Evolutionary conservation across 148 eudicot genomes (phyloP).

Genomic region (Talinum fruticosum): DNA sequence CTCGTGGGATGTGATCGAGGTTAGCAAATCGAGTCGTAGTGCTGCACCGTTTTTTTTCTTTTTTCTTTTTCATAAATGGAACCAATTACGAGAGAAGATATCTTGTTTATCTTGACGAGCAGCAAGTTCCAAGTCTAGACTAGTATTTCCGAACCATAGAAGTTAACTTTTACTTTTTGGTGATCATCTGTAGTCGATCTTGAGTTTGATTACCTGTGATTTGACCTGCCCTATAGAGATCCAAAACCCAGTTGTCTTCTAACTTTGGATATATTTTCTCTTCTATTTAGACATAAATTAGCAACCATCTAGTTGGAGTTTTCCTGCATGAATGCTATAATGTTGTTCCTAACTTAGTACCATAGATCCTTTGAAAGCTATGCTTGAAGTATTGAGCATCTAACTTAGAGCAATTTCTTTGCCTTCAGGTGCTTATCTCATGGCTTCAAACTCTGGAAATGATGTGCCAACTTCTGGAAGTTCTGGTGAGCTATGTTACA

Average conservation of each 20-base stretch:
- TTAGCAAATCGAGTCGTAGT: background rate
- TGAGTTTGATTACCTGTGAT: background rate
- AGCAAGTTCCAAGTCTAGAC: background rate
- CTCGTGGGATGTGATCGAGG: background rate
- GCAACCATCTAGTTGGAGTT: background rate
- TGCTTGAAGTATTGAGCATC: background rate
- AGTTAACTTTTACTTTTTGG: too few relatives aligned
- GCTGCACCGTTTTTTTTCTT: background rate
- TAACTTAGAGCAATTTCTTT: background rate
- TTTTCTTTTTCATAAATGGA: too few relatives aligned
- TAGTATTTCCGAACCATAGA: background rate
- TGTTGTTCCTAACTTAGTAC: background rate
- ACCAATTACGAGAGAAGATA: background rate
- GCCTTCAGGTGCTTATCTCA: slow-evolving; percentile 14
- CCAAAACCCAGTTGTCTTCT: background rate
- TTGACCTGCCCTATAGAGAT: background rate
- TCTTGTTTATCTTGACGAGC: background rate
- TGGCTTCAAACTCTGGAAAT: slow-evolving; percentile 47
- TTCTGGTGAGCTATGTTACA: slow-evolving; percentile 24
- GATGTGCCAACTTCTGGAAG: slow-evolving; percentile 25
- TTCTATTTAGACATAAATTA: background rate
- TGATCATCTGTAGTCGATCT: background rate
- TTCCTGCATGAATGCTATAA: background rate
- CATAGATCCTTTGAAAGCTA: background rate
- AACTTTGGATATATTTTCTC: background rate